Percentiles rank a stretch among this genome's conserved stretches.
Evolutionary conservation across 1,284 basidiomycete species (phyloP).

Genomic region (Agaricales sp.): DNA sequence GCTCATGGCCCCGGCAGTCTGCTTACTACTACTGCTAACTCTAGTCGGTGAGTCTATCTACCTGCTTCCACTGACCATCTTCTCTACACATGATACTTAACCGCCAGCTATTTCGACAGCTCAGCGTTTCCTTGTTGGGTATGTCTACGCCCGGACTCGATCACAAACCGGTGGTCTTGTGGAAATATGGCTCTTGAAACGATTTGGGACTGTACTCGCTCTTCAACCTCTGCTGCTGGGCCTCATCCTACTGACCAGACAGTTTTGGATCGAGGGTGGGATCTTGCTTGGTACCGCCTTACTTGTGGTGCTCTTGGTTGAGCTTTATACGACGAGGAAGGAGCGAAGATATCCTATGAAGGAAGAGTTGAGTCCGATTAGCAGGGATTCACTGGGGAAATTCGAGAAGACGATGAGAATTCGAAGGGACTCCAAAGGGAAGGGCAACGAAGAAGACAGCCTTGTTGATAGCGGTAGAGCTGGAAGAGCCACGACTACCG

Average conservation of each 20-base stretch:
- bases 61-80: no score
- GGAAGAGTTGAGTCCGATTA: slow-evolving; percentile 41
- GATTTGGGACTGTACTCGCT: slow-evolving; percentile 52
- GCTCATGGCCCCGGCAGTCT: slow-evolving; percentile 60
- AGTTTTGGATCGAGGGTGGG: slow-evolving; percentile 63
- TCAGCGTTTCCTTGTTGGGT: slow-evolving; percentile 65
- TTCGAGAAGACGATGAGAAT: slow-evolving; percentile 36
- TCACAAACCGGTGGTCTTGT: slow-evolving; percentile 64
- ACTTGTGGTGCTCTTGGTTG: slow-evolving; percentile 44
- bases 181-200: slow-evolving; percentile 65
- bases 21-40: slow-evolving; percentile 55
- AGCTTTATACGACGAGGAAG: slow-evolving; percentile 41
- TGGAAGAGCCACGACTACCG: slow-evolving; percentile 15
- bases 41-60: slow-evolving; percentile 47
- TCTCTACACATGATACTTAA: no score
- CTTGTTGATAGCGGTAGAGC: slow-evolving; percentile 41
- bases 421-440: slow-evolving; percentile 20
- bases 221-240: slow-evolving; percentile 70
- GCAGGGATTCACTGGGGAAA: slow-evolving; percentile 44
- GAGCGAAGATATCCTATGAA: slow-evolving; percentile 33
- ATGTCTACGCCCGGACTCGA: slow-evolving; percentile 60
- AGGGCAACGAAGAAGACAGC: slow-evolving; percentile 34
- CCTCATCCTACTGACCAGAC: slow-evolving; percentile 54
- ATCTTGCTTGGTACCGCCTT: slow-evolving; percentile 46
- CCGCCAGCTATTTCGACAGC: slow-evolving; percentile 33